Percentiles rank a stretch among this genome's conserved stretches.
phyloP scores from a whole-genome alignment of 305 asterid genomes.

The Fraxinus paxiana region DNA sequence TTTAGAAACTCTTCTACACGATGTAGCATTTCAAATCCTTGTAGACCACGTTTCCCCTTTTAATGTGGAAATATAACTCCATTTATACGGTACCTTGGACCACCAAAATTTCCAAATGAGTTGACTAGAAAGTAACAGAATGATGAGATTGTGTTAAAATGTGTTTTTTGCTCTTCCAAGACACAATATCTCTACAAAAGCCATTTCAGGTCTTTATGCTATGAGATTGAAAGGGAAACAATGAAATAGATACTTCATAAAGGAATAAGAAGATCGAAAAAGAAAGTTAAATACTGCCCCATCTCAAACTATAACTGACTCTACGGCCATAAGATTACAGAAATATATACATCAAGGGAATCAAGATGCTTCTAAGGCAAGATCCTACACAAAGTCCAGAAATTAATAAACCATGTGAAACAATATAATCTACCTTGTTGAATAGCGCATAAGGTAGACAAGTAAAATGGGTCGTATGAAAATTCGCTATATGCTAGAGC shows the following conservation, averaged over 20 bases:
- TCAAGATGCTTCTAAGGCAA: neutral
- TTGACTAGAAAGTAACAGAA: neutral
- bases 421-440: neutral
- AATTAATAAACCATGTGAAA: neutral
- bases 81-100: neutral
- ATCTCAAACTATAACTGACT: neutral
- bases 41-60: neutral
- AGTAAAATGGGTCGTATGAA: neutral
- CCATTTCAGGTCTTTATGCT: neutral
- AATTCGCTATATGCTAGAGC: neutral
- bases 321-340: neutral
- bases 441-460: neutral
- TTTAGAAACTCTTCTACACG: neutral
- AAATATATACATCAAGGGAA: neutral
- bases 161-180: neutral
- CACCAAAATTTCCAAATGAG: neutral
- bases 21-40: neutral
- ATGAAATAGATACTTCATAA: neutral
- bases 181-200: neutral
- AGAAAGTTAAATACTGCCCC: neutral
- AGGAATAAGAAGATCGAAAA: neutral
- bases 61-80: neutral
- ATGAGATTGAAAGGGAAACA: neutral
- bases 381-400: neutral
- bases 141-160: neutral